Base-by-base conservation (phyloP, 2,329 filamentous ascomycete species). In the Rugonectria rugulosa region DNA sequence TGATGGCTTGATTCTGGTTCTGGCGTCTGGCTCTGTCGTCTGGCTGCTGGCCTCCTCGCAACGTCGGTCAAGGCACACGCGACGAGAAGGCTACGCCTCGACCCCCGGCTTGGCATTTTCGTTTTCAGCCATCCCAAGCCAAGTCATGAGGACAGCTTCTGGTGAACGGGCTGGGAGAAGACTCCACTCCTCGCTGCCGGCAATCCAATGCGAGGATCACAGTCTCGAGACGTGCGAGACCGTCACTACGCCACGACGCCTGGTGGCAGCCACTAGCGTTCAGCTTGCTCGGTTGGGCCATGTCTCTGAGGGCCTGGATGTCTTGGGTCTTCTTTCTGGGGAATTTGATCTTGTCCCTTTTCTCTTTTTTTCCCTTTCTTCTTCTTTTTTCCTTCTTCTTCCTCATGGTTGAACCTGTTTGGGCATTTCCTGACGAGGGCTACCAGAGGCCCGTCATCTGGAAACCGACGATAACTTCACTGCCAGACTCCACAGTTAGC, bases 201-300 rank as follows among this genome's bases (percentile, higher is more conserved):
- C n/a, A 15, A 34, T 34, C 34, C 26, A 54, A 54, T 48, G 44
- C 43, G 37, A 21, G 36, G 43, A n/a, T 26, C 17, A 24, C 21
- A 41, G 42, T 47, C 31, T 17, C 29, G n/a, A 47, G 7, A 27
- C 21, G 44, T n/a, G 17, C 23, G 34, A 32, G 40, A 36, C 53
- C 40, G 12, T 70, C 91, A 10, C 19, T 15, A 45, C 59, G 62
- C 56, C 57, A 54, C 57, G 36, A 47, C 43, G 43, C 42, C 45
- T 52, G 26, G 40, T 11, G 24, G 14, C 48, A 62, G 62, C 62
- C 62, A 65, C 62, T 40, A 41, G 42, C 32, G 32, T 37, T 61
- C 60, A 65, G 55, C 62, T 55, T 42, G 15, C 10, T 12, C 27
- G n/a, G 17, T 45, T 50, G 9, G 37, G 36, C 44, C 31, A 36